Percentiles rank a stretch among this genome's conserved stretches.
These are phyloP conservation scores for Mimosa pudica DNA, from an alignment of 306 rosid genomes.

Conservation along the genomic window DNA sequence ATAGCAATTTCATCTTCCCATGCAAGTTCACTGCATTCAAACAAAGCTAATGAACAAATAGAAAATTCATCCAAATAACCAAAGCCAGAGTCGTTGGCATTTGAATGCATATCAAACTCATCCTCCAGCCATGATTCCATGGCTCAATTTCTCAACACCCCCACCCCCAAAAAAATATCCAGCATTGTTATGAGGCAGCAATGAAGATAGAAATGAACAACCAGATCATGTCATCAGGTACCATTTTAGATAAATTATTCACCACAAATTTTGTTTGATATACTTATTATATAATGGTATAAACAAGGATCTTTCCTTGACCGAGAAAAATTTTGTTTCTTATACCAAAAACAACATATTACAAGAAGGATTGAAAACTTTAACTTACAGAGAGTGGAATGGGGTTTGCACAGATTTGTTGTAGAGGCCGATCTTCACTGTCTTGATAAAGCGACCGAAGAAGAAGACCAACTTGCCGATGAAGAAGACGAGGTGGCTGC, in stretches of 20 bases:
- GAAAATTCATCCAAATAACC: neutral
- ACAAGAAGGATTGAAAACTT: no score
- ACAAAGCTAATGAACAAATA: neutral
- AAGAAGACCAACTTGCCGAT: no score
- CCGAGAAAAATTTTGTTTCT: no score
- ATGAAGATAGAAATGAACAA: neutral
- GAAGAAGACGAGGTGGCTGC: no score
- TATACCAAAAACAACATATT: no score
- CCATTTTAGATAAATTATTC: neutral
- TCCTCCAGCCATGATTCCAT: neutral
- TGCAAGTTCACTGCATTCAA: neutral
- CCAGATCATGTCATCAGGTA: neutral
- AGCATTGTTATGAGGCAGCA: neutral
- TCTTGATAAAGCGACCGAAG: no score
- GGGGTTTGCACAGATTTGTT: no score
- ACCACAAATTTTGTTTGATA: neutral
- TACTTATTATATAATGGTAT: neutral
- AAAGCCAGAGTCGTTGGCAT: neutral
- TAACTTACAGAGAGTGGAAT: no score
- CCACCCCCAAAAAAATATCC: no score
- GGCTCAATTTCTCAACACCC: neutral
- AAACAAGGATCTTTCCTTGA: neutral
- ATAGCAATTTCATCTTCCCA: slow-evolving; percentile 1
- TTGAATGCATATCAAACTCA: neutral
- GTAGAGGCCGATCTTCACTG: no score